These are phyloP conservation scores for Collybia sp. DNA, from an alignment of 768 basidiomycete species.

Conservation along the genomic window DNA sequence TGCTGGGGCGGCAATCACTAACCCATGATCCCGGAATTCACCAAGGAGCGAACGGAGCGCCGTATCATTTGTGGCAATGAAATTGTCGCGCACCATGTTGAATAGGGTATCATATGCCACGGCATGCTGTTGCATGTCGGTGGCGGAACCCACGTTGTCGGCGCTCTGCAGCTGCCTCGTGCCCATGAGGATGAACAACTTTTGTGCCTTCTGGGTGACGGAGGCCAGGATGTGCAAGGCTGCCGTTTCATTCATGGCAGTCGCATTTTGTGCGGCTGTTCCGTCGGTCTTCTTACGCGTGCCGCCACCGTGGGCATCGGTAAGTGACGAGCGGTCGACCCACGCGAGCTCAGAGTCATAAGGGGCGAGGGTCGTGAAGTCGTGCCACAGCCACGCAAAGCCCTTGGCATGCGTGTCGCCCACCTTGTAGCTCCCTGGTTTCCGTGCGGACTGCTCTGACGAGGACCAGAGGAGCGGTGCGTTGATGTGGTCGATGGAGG, in stretches of 20 bases:
- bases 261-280: constrained; percentile 25
- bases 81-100: constrained; percentile 70
- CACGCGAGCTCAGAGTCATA: constrained; percentile 77
- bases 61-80: constrained; percentile 86
- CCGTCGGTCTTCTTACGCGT: constrained; percentile 27
- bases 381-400: constrained; percentile 84
- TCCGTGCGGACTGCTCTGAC: constrained; percentile 55
- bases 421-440: constrained; percentile 22
- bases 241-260: constrained; percentile 67
- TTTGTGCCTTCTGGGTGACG: constrained; percentile 84
- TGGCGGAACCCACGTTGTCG: constrained; percentile 31
- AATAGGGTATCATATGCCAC: constrained; percentile 68
- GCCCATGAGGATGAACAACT: constrained; percentile 72
- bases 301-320: constrained; percentile 44
- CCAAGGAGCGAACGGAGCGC: constrained; percentile 76
- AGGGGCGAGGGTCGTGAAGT: constrained; percentile 78
- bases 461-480: constrained; percentile 81
- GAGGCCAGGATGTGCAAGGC: constrained; percentile 80
- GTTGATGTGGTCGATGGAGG: constrained; percentile 85
- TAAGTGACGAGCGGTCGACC: constrained; percentile 59
- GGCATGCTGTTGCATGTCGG: constrained; percentile 50
- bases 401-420: constrained; percentile 34
- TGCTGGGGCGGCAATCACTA: constrained; percentile 57
- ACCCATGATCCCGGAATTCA: constrained; percentile 88
- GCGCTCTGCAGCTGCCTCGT: constrained; percentile 62